Base-by-base conservation (phyloP, 306 rosid species). In the Parietaria judaica region DNA sequence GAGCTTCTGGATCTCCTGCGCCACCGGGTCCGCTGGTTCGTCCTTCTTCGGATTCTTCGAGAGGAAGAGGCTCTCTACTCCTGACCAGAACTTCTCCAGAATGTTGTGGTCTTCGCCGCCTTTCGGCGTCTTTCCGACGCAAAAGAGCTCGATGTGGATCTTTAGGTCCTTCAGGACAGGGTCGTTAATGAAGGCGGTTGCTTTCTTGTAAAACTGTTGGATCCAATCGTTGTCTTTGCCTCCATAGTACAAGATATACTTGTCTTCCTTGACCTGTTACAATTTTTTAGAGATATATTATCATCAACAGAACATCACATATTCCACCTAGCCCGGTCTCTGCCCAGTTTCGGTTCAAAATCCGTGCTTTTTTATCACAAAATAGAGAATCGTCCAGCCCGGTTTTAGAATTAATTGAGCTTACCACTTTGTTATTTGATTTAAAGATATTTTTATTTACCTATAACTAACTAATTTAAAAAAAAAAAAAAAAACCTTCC, bases 231-330 rank as follows among this genome's bases (percentile, higher is more conserved):
- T 5, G 71, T 76, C 81, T 0, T 64, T 57, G 4, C 86, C 89
- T 34, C 95, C 95, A 8, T 83, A 83, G 65, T 80, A 78, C 62
- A 86, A 65, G 1, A 81, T 81, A 52, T 70, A 72, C 37, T 68
- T 83, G 1, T 72, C 56, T 60, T 83, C 79, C 17, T 69, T 63
- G 0, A 78, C 49, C 94, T 86, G 82, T 13, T 6, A 64, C 31
- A 16, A 0, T 34, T 1, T 34, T 23, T 2, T 2, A 23, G 31
- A 56, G 38, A 0, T 4, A n/a, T 11, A 36, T 23, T 34, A 7
- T n/a, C 6, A 36, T 36, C 9, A 12, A 36, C 36, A 34, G 8
- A 6, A 56, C 4, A 13, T 36, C 39, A 34, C 60, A 0, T 2
- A 23, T 23, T 23, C 31, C 31, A 23, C 31, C 31, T 23, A 23